A percentile compares a stretch with the other conserved stretches of the same genome.
These are phyloP conservation scores for Triangularia verruculosa DNA, from an alignment of 2,329 filamentous ascomycete species.

Conservation along the genomic window DNA sequence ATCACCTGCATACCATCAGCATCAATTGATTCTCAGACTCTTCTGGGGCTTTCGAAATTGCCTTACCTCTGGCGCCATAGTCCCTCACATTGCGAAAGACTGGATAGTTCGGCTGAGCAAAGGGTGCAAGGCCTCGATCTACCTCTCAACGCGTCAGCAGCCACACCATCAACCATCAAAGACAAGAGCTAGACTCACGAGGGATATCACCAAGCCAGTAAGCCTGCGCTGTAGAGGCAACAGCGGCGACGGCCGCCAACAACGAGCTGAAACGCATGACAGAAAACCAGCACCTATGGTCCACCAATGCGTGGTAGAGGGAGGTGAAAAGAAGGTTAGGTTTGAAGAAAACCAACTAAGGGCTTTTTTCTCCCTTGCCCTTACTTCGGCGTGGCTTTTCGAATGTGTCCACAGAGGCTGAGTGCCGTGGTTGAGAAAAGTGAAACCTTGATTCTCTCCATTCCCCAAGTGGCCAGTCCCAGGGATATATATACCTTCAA, in stretches of 20 bases:
- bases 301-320: not conserved
- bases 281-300: not conserved
- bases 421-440: not conserved
- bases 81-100: slow-evolving; percentile 49
- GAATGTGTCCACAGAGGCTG: not conserved
- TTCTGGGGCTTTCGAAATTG: not conserved
- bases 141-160: not conserved
- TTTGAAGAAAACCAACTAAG: not conserved
- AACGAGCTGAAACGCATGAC: slow-evolving; percentile 31
- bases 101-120: slow-evolving; percentile 39
- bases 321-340: not conserved
- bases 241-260: slow-evolving; percentile 31
- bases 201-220: slow-evolving; percentile 35
- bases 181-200: slow-evolving; percentile 25
- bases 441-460: slow-evolving; percentile 3
- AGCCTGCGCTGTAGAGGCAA: slow-evolving; percentile 29
- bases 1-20: slow-evolving; percentile 35
- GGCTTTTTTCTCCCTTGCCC: not conserved
- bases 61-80: slow-evolving; percentile 43
- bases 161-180: slow-evolving; percentile 1
- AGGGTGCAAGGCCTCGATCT: slow-evolving; percentile 45
- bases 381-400: not conserved
- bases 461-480: not conserved
- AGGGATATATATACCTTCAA: slow-evolving; percentile 4
- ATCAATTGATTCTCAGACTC: not conserved